These are phyloP conservation scores for Aspergillus sp. DNA, from an alignment of 2,329 filamentous ascomycete genomes.

Conservation along the genomic window DNA sequence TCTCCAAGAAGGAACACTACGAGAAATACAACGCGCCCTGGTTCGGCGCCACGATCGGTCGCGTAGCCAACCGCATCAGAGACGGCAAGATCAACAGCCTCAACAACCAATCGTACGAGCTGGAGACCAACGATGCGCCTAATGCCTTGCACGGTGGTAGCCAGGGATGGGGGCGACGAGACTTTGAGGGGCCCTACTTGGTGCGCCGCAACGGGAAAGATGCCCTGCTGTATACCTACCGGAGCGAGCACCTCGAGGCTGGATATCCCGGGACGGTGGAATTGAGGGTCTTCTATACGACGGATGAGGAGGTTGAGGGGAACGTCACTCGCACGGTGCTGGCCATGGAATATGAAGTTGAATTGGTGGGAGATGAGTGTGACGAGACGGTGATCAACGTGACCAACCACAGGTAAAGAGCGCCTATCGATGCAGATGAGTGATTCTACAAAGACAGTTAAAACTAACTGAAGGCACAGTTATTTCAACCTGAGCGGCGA, in stretches of 20 bases:
- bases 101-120: conserved; percentile 68
- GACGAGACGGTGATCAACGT: conserved; percentile 91
- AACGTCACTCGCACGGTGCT: conserved; percentile 67
- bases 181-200: conserved; percentile 54
- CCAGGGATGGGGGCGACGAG: conserved; percentile 60
- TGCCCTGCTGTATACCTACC: conserved; percentile 63
- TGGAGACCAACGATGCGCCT: conserved; percentile 73
- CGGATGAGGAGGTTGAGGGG: conserved; percentile 63
- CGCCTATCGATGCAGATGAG: neutral
- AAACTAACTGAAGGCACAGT: conserved; percentile 33
- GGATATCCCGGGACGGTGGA: conserved; percentile 86
- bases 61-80: conserved; percentile 75
- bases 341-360: conserved; percentile 85
- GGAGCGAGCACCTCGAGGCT: conserved; percentile 79
- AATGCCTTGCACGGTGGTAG: conserved; percentile 74
- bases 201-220: conserved; percentile 60
- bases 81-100: conserved; percentile 68
- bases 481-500: conserved; percentile 66
- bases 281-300: conserved; percentile 73
- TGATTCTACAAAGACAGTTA: neutral
- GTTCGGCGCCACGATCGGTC: conserved; percentile 93
- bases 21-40: conserved; percentile 71
- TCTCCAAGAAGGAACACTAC: conserved; percentile 74
- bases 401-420: conserved; percentile 82
- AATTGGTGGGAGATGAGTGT: conserved; percentile 70